These are phyloP conservation scores for Alternaria metachromatica DNA, from an alignment of 2,329 filamentous ascomycete genomes.

Conservation along the genomic window DNA sequence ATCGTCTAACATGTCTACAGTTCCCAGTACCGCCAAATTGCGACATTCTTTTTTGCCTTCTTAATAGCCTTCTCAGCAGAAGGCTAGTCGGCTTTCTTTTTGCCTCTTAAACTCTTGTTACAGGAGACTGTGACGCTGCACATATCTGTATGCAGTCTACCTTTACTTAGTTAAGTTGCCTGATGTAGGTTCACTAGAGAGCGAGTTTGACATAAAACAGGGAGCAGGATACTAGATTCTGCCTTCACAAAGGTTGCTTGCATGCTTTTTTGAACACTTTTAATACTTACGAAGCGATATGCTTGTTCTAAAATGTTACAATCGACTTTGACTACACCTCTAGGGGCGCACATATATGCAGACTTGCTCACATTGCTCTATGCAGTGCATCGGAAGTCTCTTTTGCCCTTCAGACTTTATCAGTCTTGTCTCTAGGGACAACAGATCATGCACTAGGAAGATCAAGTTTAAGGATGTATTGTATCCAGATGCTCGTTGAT, in stretches of 20 bases:
- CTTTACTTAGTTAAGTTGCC: background rate
- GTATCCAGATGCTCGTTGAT: constrained; percentile 52
- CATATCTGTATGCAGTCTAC: background rate
- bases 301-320: background rate
- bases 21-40: constrained; percentile 38
- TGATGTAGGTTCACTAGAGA: too few species aligned
- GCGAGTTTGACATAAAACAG: too few species aligned
- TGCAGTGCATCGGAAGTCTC: background rate
- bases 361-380: background rate
- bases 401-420: background rate
- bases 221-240: too few species aligned
- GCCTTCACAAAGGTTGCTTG: background rate
- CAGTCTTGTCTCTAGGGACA: fast-evolving
- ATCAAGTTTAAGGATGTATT: constrained; percentile 24
- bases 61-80: background rate
- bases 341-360: background rate
- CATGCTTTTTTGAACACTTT: background rate
- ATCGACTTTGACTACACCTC: background rate
- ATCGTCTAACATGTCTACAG: constrained; percentile 28
- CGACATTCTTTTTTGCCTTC: constrained; percentile 22
- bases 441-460: background rate
- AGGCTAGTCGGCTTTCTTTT: background rate
- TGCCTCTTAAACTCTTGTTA: background rate
- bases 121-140: background rate
- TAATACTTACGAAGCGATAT: background rate